Evolutionary conservation across 371 early-diverging fungal genomes (phyloP).

Genomic region (Smittium culicis): DNA sequence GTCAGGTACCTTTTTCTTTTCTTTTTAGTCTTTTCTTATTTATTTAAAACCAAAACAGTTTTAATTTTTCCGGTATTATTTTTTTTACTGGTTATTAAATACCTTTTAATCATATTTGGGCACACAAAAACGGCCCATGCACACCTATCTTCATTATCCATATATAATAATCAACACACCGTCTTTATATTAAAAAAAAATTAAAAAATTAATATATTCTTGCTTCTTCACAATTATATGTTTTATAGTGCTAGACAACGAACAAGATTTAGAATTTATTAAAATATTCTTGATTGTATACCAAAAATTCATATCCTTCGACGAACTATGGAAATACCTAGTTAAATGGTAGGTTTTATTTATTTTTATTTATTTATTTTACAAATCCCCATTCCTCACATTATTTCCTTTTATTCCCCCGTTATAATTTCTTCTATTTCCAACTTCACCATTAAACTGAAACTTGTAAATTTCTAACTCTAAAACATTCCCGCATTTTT

Average conservation of each 20-base stretch:
- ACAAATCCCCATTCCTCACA: too few species aligned
- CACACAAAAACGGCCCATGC: too few species aligned
- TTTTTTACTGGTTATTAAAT: not conserved
- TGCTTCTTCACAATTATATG: not conserved
- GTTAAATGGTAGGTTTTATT: conserved; percentile 4
- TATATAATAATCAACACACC: too few species aligned
- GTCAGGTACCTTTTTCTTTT: not conserved
- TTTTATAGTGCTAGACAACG: not conserved
- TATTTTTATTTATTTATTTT: not conserved
- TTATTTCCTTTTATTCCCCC: too few species aligned
- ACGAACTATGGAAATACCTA: not conserved
- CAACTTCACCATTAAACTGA: not conserved
- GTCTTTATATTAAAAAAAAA: not conserved
- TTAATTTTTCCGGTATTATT: not conserved
- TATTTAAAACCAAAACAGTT: not conserved
- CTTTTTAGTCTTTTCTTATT: not conserved
- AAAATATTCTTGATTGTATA: not conserved
- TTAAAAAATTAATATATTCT: too few species aligned
- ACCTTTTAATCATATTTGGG: not conserved
- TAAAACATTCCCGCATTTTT: too few species aligned
- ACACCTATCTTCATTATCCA: too few species aligned
- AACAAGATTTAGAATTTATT: conserved; percentile 2
- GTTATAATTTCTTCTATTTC: not conserved
- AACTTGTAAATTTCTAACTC: too few species aligned
- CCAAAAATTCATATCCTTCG: not conserved